Conservation (phyloP, 106 monocot species). For the Dendrobium chrysotoxum region DNA sequence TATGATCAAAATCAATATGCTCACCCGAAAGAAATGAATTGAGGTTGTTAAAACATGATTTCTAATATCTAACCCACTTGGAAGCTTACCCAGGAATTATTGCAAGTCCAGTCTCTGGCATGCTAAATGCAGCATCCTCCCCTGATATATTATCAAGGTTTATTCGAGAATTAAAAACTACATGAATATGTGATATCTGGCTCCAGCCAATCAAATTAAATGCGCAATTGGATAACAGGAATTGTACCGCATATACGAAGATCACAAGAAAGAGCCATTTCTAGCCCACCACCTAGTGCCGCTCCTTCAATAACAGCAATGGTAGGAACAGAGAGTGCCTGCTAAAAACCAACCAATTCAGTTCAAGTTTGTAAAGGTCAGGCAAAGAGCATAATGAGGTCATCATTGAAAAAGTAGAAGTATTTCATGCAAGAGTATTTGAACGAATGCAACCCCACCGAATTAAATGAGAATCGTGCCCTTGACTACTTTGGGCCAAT, state of each 20-base stretch:
- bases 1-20: not conserved
- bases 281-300: slow-evolving; percentile 91
- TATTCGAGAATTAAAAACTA: not conserved
- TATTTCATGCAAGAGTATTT: not conserved
- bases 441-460: not conserved
- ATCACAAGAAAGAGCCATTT: slow-evolving; percentile 92
- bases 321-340: slow-evolving; percentile 84
- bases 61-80: not conserved
- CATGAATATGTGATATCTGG: not conserved
- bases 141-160: slow-evolving; percentile 28
- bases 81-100: slow-evolving; percentile 91
- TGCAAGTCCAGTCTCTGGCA: slow-evolving; percentile 99
- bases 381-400: not conserved
- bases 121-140: slow-evolving; percentile 61
- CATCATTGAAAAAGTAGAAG: not conserved
- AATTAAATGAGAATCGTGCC: no score
- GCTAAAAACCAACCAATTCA: not conserved
- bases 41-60: not conserved
- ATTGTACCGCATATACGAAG: slow-evolving; percentile 85
- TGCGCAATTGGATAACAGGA: not conserved
- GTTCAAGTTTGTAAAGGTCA: not conserved
- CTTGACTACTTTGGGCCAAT: not conserved
- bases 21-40: not conserved
- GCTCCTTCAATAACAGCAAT: slow-evolving; percentile 89
- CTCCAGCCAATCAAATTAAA: not conserved